phyloP scores from a whole-genome alignment of 1,284 basidiomycete species.

The Lignosus rhinocerotis region DNA sequence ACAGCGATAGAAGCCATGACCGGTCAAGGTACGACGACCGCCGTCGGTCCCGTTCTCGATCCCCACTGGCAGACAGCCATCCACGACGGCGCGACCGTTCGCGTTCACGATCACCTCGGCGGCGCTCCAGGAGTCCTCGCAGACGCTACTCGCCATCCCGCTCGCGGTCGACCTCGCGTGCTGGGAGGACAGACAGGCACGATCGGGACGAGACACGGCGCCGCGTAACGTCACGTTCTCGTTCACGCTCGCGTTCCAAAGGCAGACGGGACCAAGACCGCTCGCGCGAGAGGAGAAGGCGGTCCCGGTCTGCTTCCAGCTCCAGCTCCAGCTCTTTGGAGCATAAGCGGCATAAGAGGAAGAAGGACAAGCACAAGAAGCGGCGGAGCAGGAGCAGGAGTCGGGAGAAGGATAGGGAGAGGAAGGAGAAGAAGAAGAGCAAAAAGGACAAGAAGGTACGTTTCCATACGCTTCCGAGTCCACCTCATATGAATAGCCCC shows the following conservation, averaged over 20 bases:
- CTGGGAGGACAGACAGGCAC: conserved; percentile 6
- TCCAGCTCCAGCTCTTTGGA: conserved; percentile 41
- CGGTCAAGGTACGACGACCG: conserved; percentile 14
- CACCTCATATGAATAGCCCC: neutral
- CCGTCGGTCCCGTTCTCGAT: conserved; percentile 10
- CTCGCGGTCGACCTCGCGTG: conserved; percentile 2
- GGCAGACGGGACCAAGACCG: conserved; percentile 20
- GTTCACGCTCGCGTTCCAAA: conserved; percentile 32
- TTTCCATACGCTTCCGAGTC: neutral
- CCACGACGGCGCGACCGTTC: conserved; percentile 11
- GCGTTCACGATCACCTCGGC: conserved; percentile 14
- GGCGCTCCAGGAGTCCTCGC: conserved; percentile 10
- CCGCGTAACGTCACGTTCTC: conserved; percentile 30
- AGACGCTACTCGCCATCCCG: neutral
- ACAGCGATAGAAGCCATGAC: neutral
- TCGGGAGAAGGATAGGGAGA: conserved; percentile 52
- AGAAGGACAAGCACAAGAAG: conserved; percentile 45
- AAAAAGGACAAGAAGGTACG: conserved; percentile 67
- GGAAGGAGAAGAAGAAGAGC: conserved; percentile 62
- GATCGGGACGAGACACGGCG: conserved; percentile 9
- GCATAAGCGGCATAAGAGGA: conserved; percentile 42
- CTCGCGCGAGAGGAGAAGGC: conserved; percentile 32
- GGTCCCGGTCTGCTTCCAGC: conserved; percentile 36
- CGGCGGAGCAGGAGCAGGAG: conserved; percentile 44
- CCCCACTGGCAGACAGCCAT: conserved; percentile 2